phyloP scores from a whole-genome alignment of 306 rosid genomes.

The Dalbergia oliveri region DNA sequence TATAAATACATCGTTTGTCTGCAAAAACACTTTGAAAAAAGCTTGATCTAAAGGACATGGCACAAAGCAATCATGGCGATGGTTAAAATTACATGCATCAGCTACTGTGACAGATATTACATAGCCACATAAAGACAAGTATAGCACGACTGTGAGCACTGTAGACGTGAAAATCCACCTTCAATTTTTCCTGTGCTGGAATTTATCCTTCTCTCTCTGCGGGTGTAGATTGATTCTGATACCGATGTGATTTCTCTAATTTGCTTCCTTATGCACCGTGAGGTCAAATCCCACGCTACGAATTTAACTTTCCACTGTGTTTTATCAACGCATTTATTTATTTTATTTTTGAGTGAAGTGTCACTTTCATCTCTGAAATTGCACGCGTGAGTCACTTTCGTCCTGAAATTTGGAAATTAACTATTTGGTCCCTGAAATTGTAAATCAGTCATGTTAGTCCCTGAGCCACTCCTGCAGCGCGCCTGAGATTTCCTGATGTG shows the following conservation, averaged over 20 bases:
- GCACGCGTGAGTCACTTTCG: too few relatives aligned
- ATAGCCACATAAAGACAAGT: not conserved
- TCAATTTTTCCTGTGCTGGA: not conserved
- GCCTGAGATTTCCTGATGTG: too few relatives aligned
- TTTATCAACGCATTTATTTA: too few relatives aligned
- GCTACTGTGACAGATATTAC: not conserved
- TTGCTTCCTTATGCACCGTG: not conserved
- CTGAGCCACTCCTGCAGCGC: too few relatives aligned
- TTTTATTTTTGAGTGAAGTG: too few relatives aligned
- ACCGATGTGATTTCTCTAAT: constrained; percentile 15
- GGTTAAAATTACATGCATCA: not conserved
- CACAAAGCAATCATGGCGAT: not conserved
- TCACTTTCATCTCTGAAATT: too few relatives aligned
- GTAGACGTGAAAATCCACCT: not conserved
- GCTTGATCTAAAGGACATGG: not conserved
- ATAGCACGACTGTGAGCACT: not conserved
- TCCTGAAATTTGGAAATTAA: too few relatives aligned
- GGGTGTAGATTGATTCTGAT: not conserved
- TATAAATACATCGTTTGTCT: too few relatives aligned
- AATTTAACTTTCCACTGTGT: too few relatives aligned
- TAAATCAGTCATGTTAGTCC: too few relatives aligned
- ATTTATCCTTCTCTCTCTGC: not conserved
- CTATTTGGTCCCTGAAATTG: too few relatives aligned
- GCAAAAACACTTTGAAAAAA: not conserved
- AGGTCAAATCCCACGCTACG: not conserved